Evolutionary conservation across 345 rosid species (phyloP), one percentile per base, ranked within the genome.

Genomic region (Stellera chamaejasme): DNA sequence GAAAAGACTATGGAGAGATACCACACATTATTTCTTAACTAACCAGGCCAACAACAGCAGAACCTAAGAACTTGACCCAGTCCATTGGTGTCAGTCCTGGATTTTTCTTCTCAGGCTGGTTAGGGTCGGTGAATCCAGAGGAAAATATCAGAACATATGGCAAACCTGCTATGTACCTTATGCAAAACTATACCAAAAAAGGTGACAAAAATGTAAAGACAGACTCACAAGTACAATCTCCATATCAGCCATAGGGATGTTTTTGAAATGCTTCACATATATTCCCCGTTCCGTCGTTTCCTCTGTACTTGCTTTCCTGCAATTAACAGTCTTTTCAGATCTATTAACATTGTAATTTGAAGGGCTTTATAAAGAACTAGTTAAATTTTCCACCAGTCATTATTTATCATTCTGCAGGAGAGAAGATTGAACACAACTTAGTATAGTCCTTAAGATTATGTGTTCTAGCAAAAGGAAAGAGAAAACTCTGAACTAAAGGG

Each of bases 231-330:
- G 99, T 64, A 93, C 99, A 64, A 93, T 87, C 67, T 93, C 99
- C 91, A 87, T 62, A 77, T 93, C 99, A 19, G 99, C 99, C 99
- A 93, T 93, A 48, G 99, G 99, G 58, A 93, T 93, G 69, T 84
- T 87, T 70, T 82, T 93, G 83, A 93, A 93, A 85, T 93, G 99
- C 66, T 93, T 93, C 54, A 89, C 88, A 53, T 69, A 79, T 58
- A 93, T 62, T 70, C 91, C 94, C 42, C 92, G 79, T 32, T 87
- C 99, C 50, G 10, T 27, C 48, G 87, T 73, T 43, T 58, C 25
- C 55, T 73, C 75, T 52, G 81, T 50, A 59, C 97, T 73, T 59
- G 88, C 87, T 68, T 54, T 60, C 83, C 99, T 89, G 81, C 60
- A 78, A 58, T 41, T 43, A 72, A 50, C 63, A 43, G 60, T 57